These are phyloP conservation scores for Saturnispora serradocipensis DNA, from an alignment of 805 yeast genomes.

Conservation along the genomic window DNA sequence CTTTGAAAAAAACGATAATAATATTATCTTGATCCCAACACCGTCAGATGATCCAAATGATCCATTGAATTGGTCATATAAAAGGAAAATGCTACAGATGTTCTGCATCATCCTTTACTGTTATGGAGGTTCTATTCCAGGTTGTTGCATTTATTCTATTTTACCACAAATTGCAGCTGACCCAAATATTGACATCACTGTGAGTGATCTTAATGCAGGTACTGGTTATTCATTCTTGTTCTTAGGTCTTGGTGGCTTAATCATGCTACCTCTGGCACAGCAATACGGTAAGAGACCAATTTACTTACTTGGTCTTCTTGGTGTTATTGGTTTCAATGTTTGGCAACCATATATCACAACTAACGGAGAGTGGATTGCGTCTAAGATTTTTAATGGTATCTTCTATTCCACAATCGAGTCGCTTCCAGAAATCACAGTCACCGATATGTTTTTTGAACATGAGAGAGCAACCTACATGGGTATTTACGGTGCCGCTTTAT, in stretches of 20 bases:
- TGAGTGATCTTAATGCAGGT: constrained; percentile 29
- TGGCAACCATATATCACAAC: constrained; percentile 29
- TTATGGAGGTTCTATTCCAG: constrained; percentile 22
- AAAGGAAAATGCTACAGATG: constrained; percentile 39
- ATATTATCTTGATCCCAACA: constrained; percentile 49
- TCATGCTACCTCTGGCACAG: constrained; percentile 31
- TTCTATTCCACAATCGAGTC: constrained; percentile 36
- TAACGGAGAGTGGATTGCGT: constrained; percentile 27
- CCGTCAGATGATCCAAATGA: constrained; percentile 65
- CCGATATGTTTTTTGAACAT: constrained; percentile 44
- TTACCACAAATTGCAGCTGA: constrained; percentile 22
- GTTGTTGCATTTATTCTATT: constrained; percentile 17
- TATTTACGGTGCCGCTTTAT: constrained; percentile 44
- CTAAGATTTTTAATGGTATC: constrained; percentile 25
- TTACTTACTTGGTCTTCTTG: constrained; percentile 27
- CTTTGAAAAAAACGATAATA: constrained; percentile 23
- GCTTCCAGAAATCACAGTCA: constrained; percentile 38
- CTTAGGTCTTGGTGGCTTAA: constrained; percentile 31
- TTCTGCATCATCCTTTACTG: constrained; percentile 35
- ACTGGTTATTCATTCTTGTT: constrained; percentile 34
- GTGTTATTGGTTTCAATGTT: constrained; percentile 22
- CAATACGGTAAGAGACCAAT: constrained; percentile 33
- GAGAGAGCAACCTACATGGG: constrained; percentile 41
- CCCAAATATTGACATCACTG: constrained; percentile 21
- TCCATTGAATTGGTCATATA: constrained; percentile 53